These are phyloP conservation scores for Pleurotus djamor DNA, from an alignment of 768 basidiomycete genomes.

Conservation along the genomic window DNA sequence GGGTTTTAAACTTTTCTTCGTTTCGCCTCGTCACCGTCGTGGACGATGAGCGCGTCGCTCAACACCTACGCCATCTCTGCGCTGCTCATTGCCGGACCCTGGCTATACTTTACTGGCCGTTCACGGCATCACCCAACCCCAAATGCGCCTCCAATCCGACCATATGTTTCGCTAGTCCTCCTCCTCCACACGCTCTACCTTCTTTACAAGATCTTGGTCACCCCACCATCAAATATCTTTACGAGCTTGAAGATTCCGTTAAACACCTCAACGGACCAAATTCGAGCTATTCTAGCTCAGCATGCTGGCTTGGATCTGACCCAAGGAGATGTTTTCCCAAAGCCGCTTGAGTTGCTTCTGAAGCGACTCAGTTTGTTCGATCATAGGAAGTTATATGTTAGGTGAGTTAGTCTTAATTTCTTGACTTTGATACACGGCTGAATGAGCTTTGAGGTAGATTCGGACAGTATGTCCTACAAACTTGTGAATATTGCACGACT, in stretches of 20 bases:
- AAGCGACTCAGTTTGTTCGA: slow-evolving; percentile 56
- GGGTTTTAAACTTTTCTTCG: not conserved
- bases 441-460: slow-evolving; percentile 38
- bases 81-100: slow-evolving; percentile 7
- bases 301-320: slow-evolving; percentile 30
- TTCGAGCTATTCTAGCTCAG: slow-evolving; percentile 43
- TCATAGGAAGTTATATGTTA: slow-evolving; percentile 53
- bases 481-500: slow-evolving; percentile 66
- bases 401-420: slow-evolving; percentile 33
- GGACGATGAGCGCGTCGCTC: slow-evolving; percentile 7
- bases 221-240: slow-evolving; percentile 64
- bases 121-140: slow-evolving; percentile 10
- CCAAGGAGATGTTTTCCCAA: slow-evolving; percentile 31
- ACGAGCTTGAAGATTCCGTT: slow-evolving; percentile 50
- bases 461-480: slow-evolving; percentile 62
- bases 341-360: slow-evolving; percentile 49
- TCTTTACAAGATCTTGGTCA: slow-evolving; percentile 40
- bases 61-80: slow-evolving; percentile 5
- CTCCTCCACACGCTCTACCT: slow-evolving; percentile 50
- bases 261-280: slow-evolving; percentile 48
- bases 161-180: slow-evolving; percentile 35
- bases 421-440: not conserved
- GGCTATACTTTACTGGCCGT: slow-evolving; percentile 11
- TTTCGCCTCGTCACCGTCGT: not conserved
- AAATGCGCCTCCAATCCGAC: slow-evolving; percentile 13